Conservation (phyloP, 192 early-diverging fungal genomes). For the Backusella tuberculispora region DNA sequence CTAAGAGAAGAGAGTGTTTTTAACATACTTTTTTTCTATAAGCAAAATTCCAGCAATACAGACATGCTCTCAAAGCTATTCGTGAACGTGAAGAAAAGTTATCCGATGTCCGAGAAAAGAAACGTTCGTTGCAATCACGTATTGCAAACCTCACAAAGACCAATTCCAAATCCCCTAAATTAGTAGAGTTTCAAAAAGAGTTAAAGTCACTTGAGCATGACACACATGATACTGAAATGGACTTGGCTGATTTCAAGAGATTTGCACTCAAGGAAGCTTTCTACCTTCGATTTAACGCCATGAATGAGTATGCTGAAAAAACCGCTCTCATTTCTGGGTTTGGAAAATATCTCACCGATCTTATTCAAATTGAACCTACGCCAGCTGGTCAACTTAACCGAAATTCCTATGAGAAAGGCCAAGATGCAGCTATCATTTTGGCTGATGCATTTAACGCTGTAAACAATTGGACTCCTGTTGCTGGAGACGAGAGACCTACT, state of each 20-base stretch:
- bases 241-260: conserved; percentile 46
- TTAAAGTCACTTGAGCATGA: conserved; percentile 34
- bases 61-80: conserved; percentile 42
- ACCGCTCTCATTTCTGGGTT: conserved; percentile 40
- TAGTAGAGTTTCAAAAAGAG: conserved; percentile 41
- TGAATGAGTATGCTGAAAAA: conserved; percentile 45
- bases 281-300: conserved; percentile 45
- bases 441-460: conserved; percentile 39
- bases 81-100: conserved; percentile 36
- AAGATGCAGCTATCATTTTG: conserved; percentile 35
- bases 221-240: conserved; percentile 39
- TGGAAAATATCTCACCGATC: conserved; percentile 44
- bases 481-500: conserved; percentile 38
- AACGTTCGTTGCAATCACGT: conserved; percentile 32
- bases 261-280: conserved; percentile 45
- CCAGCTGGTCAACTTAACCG: conserved; percentile 16
- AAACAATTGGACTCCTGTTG: conserved; percentile 37
- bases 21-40: not conserved
- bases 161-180: conserved; percentile 32
- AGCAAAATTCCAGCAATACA: conserved; percentile 43
- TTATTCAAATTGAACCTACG: conserved; percentile 43
- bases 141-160: conserved; percentile 35
- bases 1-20: not conserved
- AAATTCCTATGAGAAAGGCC: conserved; percentile 34
- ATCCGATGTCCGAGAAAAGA: conserved; percentile 41